Percentiles rank a stretch among this genome's conserved stretches.
These are phyloP conservation scores for Aspergillus pseudoglaucus DNA, from an alignment of 2,329 filamentous ascomycete species.

Conservation along the genomic window DNA sequence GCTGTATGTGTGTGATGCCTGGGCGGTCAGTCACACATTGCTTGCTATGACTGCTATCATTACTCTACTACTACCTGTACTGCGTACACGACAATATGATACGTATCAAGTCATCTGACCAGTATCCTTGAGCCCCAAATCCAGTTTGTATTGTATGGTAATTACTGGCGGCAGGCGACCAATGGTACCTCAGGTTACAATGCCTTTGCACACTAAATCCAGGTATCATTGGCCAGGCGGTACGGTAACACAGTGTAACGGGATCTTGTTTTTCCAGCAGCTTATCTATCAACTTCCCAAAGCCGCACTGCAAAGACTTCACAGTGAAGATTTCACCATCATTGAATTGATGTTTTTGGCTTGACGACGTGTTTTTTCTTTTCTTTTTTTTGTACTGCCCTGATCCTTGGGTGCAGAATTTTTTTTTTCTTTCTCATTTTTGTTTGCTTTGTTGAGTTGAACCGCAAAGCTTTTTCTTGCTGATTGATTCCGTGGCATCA, in stretches of 20 bases:
- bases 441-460: background rate
- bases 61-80: background rate
- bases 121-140: too few species aligned
- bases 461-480: conserved; percentile 7
- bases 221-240: background rate
- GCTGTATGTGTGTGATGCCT: background rate
- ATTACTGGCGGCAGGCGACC: too few species aligned
- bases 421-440: conserved; percentile 13
- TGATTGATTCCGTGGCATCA: conserved; percentile 6
- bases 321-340: conserved; percentile 6
- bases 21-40: too few species aligned
- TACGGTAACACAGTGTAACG: background rate
- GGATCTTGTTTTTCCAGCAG: conserved; percentile 4
- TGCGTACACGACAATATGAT: background rate
- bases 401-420: background rate
- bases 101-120: background rate
- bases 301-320: conserved; percentile 4
- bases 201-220: too few species aligned
- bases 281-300: conserved; percentile 11
- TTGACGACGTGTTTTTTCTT: conserved; percentile 5
- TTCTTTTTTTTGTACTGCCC: conserved; percentile 8
- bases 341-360: conserved; percentile 10
- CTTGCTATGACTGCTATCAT: too few species aligned
- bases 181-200: too few species aligned
- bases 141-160: too few species aligned